phyloP scores from a whole-genome alignment of 305 asterid species.

The Rubia occidens region DNA sequence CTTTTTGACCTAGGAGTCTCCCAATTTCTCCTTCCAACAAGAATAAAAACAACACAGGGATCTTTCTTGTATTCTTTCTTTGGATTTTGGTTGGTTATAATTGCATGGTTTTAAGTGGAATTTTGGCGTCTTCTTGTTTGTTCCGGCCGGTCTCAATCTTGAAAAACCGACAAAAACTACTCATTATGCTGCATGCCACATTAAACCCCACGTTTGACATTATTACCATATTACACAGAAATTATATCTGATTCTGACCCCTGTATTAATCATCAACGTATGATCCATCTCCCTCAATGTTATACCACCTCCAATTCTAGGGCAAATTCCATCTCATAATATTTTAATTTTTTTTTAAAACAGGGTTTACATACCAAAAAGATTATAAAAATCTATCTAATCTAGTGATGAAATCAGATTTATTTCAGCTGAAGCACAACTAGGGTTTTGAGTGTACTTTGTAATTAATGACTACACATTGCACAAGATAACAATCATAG shows the following conservation, averaged over 20 bases:
- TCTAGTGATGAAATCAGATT: too few species aligned
- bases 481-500: neutral
- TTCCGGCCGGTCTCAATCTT: constrained; percentile 1
- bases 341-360: neutral
- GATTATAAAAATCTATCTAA: too few species aligned
- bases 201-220: constrained; percentile 7
- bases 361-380: neutral
- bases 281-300: neutral
- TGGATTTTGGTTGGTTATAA: constrained; percentile 1
- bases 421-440: neutral
- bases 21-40: neutral
- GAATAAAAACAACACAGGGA: neutral
- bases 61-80: constrained; percentile 3
- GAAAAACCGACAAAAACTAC: constrained; percentile 15
- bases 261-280: neutral
- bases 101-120: constrained; percentile 29
- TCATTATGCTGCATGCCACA: constrained; percentile 3
- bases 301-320: neutral
- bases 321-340: neutral
- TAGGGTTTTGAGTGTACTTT: neutral
- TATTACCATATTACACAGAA: constrained; percentile 16
- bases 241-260: constrained; percentile 5
- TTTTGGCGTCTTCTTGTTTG: constrained; percentile 24
- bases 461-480: neutral
- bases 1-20: constrained; percentile 20